phyloP scores from a whole-genome alignment of 208 protist genomes.

The Crithidia brevicula region DNA sequence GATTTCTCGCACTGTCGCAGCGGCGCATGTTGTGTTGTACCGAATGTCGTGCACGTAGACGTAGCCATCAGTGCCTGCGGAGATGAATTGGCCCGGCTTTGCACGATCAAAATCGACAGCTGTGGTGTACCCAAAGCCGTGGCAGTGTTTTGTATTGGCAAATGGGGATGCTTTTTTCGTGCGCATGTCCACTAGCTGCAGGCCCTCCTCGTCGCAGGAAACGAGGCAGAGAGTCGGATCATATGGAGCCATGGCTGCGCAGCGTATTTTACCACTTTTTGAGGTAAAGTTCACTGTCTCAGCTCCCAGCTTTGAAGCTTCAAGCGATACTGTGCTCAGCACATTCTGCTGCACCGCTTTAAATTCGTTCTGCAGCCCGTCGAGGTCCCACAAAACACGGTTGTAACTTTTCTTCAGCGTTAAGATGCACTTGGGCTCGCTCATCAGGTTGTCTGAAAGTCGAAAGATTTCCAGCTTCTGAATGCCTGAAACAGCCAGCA shows the following conservation, averaged over 20 bases:
- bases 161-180: constrained; percentile 44
- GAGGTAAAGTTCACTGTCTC: constrained; percentile 41
- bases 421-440: constrained; percentile 45
- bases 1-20: constrained; percentile 22
- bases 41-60: constrained; percentile 79
- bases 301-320: constrained; percentile 36
- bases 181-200: constrained; percentile 71
- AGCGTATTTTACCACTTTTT: constrained; percentile 29
- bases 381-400: constrained; percentile 81
- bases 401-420: constrained; percentile 25
- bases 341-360: constrained; percentile 29
- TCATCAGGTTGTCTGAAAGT: constrained; percentile 42
- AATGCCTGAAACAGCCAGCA: constrained; percentile 46
- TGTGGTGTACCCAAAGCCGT: constrained; percentile 61
- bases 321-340: constrained; percentile 44
- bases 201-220: constrained; percentile 39
- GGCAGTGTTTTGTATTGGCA: constrained; percentile 27
- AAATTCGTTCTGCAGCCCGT: constrained; percentile 80
- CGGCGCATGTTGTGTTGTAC: constrained; percentile 29
- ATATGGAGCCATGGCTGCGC: constrained; percentile 73
- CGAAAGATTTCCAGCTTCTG: constrained; percentile 39
- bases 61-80: constrained; percentile 70
- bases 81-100: constrained; percentile 63
- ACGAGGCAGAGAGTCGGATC: constrained; percentile 66
- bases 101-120: constrained; percentile 75